These are phyloP conservation scores for Scutellaria minor DNA, from an alignment of 257 asterid species.

Conservation along the genomic window DNA sequence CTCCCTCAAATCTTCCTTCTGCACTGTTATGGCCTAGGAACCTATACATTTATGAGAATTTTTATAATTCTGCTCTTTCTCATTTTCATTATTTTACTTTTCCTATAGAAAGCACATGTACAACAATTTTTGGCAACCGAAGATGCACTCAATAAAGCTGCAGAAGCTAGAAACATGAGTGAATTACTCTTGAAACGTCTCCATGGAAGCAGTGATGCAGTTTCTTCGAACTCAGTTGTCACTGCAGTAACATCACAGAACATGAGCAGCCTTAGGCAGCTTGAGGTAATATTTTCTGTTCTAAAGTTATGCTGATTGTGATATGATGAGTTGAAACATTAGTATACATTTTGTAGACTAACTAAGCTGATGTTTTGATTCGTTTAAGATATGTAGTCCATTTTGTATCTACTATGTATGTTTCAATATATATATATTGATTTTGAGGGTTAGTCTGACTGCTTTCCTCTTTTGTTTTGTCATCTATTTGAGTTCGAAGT, in stretches of 20 bases:
- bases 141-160: slow-evolving; percentile 96
- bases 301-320: slow-evolving; percentile 1
- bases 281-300: slow-evolving; percentile 66
- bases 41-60: slow-evolving; percentile 14
- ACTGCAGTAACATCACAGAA: slow-evolving; percentile 73
- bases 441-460: not conserved
- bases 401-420: slow-evolving; percentile 10
- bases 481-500: slow-evolving; percentile 8
- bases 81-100: not conserved
- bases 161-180: slow-evolving; percentile 89
- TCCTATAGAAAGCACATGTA: slow-evolving; percentile 91
- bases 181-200: slow-evolving; percentile 82
- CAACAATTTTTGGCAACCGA: slow-evolving; percentile 98
- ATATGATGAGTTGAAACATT: slow-evolving; percentile 8
- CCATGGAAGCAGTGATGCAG: slow-evolving; percentile 81
- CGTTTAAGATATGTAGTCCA: not conserved
- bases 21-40: slow-evolving; percentile 5
- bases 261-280: slow-evolving; percentile 99
- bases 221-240: slow-evolving; percentile 68
- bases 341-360: not conserved
- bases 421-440: slow-evolving; percentile 7
- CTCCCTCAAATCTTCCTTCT: slow-evolving; percentile 11
- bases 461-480: slow-evolving; percentile 1
- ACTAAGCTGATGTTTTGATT: slow-evolving; percentile 22
- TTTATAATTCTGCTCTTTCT: not conserved